A percentile compares a stretch with the other conserved stretches of the same genome.
phyloP scores from a whole-genome alignment of 805 yeast species.

The Metschnikowia henanensis region DNA sequence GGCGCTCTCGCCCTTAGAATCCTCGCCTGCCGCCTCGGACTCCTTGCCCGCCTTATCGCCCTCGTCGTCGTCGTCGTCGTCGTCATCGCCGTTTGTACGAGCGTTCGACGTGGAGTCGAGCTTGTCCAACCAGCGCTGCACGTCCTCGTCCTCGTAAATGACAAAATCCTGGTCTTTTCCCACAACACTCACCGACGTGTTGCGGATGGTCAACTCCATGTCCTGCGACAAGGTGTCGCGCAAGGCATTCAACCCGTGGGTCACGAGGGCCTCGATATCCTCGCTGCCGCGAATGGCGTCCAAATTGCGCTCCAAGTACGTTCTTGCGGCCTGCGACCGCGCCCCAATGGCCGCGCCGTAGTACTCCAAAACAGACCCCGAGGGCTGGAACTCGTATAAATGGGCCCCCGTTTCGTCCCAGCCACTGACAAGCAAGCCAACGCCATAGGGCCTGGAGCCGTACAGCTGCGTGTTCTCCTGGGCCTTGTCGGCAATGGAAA shows the following conservation, averaged over 20 bases:
- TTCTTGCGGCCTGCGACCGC: slow-evolving; percentile 97
- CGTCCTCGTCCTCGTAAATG: slow-evolving; percentile 83
- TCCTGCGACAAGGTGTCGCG: slow-evolving; percentile 95
- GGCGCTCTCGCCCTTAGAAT: slow-evolving; percentile 2
- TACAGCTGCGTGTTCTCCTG: slow-evolving; percentile 95
- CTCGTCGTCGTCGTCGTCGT: slow-evolving; percentile 27
- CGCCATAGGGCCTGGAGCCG: slow-evolving; percentile 98
- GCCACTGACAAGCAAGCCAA: slow-evolving; percentile 88
- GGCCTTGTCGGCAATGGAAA: slow-evolving; percentile 91
- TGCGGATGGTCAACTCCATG: slow-evolving; percentile 78
- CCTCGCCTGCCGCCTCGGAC: slow-evolving; percentile 11
- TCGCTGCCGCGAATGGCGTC: slow-evolving; percentile 62
- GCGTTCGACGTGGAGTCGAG: slow-evolving; percentile 65
- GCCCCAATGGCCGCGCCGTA: slow-evolving; percentile 97
- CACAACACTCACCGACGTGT: slow-evolving; percentile 92
- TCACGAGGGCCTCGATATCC: slow-evolving; percentile 70
- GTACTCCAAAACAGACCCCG: slow-evolving; percentile 90
- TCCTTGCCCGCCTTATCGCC: slow-evolving; percentile 17
- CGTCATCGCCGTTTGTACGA: slow-evolving; percentile 47
- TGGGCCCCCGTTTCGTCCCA: slow-evolving; percentile 94
- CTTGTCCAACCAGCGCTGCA: slow-evolving; percentile 77
- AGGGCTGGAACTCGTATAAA: slow-evolving; percentile 91
- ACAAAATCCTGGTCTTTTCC: slow-evolving; percentile 76
- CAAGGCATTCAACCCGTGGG: slow-evolving; percentile 85
- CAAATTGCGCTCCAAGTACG: slow-evolving; percentile 86